Evolutionary conservation across 129 eudicot genomes (phyloP).

Genomic region (Tagetes erecta): DNA sequence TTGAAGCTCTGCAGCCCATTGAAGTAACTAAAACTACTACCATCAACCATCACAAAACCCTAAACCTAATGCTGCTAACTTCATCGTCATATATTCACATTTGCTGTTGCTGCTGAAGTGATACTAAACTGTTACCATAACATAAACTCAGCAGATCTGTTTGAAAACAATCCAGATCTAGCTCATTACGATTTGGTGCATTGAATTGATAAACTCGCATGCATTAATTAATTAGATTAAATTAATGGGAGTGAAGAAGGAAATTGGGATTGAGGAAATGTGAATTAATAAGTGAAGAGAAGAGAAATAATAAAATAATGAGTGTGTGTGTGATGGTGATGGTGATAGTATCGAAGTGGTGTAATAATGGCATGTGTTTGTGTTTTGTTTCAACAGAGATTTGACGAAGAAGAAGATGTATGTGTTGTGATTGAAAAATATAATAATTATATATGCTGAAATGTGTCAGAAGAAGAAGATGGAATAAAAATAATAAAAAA

Average conservation of each 20-base stretch:
- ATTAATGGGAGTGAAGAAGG: conserved; percentile 2
- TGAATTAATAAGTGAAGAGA: neutral
- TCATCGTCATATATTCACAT: neutral
- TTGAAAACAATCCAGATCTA: conserved; percentile 30
- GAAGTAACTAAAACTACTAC: neutral
- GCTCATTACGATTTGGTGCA: no score
- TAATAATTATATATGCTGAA: neutral
- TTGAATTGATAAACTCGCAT: neutral
- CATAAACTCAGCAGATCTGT: neutral
- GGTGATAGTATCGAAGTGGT: neutral
- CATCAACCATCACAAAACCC: conserved; percentile 29
- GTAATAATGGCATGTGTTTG: conserved; percentile 32
- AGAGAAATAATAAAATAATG: conserved; percentile 18
- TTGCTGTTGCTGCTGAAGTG: conserved; percentile 13
- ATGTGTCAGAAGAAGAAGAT: conserved; percentile 39
- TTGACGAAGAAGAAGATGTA: conserved; percentile 17
- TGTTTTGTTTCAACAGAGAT: conserved; percentile 18
- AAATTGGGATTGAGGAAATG: conserved; percentile 25
- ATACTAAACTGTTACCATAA: neutral
- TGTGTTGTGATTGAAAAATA: neutral
- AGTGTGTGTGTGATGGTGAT: neutral
- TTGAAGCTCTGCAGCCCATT: conserved; percentile 87
- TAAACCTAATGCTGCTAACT: conserved; percentile 29
- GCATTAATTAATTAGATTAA: conserved; percentile 20
- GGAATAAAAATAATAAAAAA: conserved; percentile 13